These are phyloP conservation scores for Hypsizygus ulmarius DNA, from an alignment of 1,284 basidiomycete genomes.

Conservation along the genomic window DNA sequence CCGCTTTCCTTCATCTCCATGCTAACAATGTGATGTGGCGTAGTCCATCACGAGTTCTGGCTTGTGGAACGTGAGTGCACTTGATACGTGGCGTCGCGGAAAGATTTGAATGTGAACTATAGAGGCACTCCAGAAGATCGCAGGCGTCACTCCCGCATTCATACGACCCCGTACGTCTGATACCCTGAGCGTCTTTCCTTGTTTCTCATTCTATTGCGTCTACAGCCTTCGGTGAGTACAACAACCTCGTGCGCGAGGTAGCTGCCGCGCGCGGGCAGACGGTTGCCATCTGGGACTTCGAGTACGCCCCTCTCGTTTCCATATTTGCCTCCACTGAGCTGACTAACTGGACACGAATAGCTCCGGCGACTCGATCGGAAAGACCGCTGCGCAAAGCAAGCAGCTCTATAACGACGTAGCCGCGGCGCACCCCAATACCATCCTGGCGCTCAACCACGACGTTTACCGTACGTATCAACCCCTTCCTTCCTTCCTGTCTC, in stretches of 20 bases:
- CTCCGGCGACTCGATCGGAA: conserved; percentile 36
- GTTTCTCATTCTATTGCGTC: background rate
- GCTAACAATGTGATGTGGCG: background rate
- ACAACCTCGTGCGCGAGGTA: conserved; percentile 25
- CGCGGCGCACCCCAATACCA: conserved; percentile 25
- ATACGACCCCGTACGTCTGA: conserved; percentile 30
- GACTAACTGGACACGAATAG: background rate
- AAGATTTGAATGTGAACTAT: background rate
- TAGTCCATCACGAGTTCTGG: conserved; percentile 25
- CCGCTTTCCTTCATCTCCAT: background rate
- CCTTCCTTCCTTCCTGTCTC: background rate
- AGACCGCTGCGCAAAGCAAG: conserved; percentile 28
- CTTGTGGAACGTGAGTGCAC: conserved; percentile 21
- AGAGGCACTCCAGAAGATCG: conserved; percentile 30
- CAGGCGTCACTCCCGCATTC: conserved; percentile 29
- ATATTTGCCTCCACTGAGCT: background rate
- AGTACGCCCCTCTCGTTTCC: conserved; percentile 14
- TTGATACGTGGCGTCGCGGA: background rate
- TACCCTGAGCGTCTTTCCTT: background rate
- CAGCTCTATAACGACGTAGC: conserved; percentile 29
- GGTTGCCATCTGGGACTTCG: conserved; percentile 27
- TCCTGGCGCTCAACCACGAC: conserved; percentile 38
- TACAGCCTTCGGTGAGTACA: conserved; percentile 30
- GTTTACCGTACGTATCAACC: conserved; percentile 21
- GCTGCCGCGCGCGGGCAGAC: conserved; percentile 23